Conservation (phyloP, 169 alveolate genomes). For the Theileria luwenshuni region DNA sequence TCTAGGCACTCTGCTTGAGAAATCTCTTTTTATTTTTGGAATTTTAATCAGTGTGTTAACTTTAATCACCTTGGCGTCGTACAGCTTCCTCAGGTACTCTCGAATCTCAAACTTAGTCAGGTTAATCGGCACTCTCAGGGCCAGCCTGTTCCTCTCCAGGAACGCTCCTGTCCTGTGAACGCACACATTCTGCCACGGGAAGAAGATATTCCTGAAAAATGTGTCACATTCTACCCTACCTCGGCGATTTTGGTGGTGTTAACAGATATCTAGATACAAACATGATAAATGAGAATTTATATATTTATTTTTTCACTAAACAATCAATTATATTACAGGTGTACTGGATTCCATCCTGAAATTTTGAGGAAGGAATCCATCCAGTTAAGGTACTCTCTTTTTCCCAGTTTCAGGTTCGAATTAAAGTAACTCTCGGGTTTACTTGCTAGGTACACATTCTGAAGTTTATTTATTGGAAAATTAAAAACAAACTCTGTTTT, state of each 20-base stretch:
- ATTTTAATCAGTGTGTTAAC: constrained; percentile 81
- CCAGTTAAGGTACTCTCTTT: constrained; percentile 10
- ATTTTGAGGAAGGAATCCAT: constrained; percentile 20
- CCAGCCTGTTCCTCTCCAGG: constrained; percentile 82
- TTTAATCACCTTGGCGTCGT: constrained; percentile 82
- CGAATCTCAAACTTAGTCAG: constrained; percentile 85
- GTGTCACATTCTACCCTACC: constrained; percentile 38
- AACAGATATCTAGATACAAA: constrained; percentile 26
- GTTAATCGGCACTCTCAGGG: constrained; percentile 85
- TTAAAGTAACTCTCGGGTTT: neutral
- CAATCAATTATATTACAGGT: neutral
- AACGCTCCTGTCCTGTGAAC: constrained; percentile 84
- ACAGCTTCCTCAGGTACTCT: constrained; percentile 81
- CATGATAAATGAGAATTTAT: neutral
- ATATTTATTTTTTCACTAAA: neutral
- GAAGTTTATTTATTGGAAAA: neutral
- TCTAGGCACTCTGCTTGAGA: constrained; percentile 60
- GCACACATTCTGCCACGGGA: constrained; percentile 85
- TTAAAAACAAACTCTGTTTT: constrained; percentile 8
- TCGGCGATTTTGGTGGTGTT: constrained; percentile 76
- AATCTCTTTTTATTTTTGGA: constrained; percentile 79
- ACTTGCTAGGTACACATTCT: constrained; percentile 1
- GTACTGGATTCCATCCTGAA: constrained; percentile 14
- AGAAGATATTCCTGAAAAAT: constrained; percentile 79
- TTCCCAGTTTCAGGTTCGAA: neutral